Evolutionary conservation across 2,329 filamentous ascomycete species (phyloP).

Genomic region (Calycina herbarum): DNA sequence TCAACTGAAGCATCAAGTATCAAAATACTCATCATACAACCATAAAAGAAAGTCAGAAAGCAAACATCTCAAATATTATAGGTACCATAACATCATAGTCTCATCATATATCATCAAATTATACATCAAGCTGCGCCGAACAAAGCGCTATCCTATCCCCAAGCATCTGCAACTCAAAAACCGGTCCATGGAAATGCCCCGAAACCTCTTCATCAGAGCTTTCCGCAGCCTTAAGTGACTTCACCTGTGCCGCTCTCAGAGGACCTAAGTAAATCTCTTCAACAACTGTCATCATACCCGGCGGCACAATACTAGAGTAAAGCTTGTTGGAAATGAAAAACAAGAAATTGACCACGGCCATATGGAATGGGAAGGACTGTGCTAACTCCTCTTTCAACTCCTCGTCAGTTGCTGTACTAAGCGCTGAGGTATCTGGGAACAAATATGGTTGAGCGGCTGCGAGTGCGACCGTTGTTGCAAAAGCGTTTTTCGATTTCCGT

Average conservation of each 20-base stretch:
- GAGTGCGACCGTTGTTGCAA: slow-evolving; percentile 55
- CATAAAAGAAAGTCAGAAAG: neutral
- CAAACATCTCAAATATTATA: neutral
- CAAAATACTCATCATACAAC: neutral
- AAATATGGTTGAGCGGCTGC: slow-evolving; percentile 61
- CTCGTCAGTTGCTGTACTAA: slow-evolving; percentile 45
- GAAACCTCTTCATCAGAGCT: neutral
- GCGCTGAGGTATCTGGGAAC: slow-evolving; percentile 56
- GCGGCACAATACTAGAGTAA: slow-evolving; percentile 52
- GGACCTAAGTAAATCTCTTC: slow-evolving; percentile 60
- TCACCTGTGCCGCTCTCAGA: slow-evolving; percentile 46
- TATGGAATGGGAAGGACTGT: slow-evolving; percentile 53
- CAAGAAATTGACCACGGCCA: slow-evolving; percentile 62
- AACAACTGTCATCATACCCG: slow-evolving; percentile 56
- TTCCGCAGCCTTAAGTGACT: slow-evolving; percentile 19
- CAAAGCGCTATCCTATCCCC: slow-evolving; percentile 11
- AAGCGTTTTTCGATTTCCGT: slow-evolving; percentile 41
- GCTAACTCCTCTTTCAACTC: slow-evolving; percentile 53
- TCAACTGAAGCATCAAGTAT: neutral
- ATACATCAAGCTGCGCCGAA: neutral
- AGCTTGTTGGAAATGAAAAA: slow-evolving; percentile 53
- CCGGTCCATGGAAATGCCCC: neutral
- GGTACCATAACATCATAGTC: neutral
- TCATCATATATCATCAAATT: neutral
- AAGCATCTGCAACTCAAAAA: slow-evolving; percentile 11